These are phyloP conservation scores for Macadamia integrifolia DNA, from an alignment of 164 flowering plant species.

Conservation along the genomic window DNA sequence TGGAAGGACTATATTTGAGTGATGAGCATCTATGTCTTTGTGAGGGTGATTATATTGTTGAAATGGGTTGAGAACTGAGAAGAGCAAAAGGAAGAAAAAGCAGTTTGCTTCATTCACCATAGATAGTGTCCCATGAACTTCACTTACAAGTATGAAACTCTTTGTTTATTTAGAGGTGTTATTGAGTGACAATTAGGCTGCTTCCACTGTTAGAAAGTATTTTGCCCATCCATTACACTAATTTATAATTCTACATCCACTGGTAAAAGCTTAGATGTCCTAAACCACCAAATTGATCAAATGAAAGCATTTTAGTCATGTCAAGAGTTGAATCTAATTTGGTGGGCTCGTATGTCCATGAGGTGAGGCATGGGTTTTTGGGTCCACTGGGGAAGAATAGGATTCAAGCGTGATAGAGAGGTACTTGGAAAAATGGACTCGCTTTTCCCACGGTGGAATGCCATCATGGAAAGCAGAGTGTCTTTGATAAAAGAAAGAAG, in stretches of 20 bases:
- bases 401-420: conserved; percentile 21
- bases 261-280: background rate
- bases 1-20: conserved; percentile 16
- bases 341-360: too few species aligned
- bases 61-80: conserved; percentile 1
- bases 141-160: conserved; percentile 28
- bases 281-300: background rate
- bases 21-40: conserved; percentile 29
- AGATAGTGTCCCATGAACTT: conserved; percentile 45
- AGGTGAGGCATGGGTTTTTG: conserved; percentile 21
- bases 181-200: conserved; percentile 14
- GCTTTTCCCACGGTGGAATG: conserved; percentile 35
- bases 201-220: conserved; percentile 17
- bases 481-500: background rate
- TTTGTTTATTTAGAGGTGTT: conserved; percentile 16
- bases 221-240: background rate
- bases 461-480: conserved; percentile 17
- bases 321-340: too few species aligned
- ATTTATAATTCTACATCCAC: background rate
- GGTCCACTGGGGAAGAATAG: conserved; percentile 26
- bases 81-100: conserved; percentile 14
- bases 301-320: too few species aligned
- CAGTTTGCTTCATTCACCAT: conserved; percentile 23
- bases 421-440: background rate
- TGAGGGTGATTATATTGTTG: conserved; percentile 18